Base-by-base conservation (phyloP, 495 filamentous ascomycete species). In the Beverwykella pulmonaria region DNA sequence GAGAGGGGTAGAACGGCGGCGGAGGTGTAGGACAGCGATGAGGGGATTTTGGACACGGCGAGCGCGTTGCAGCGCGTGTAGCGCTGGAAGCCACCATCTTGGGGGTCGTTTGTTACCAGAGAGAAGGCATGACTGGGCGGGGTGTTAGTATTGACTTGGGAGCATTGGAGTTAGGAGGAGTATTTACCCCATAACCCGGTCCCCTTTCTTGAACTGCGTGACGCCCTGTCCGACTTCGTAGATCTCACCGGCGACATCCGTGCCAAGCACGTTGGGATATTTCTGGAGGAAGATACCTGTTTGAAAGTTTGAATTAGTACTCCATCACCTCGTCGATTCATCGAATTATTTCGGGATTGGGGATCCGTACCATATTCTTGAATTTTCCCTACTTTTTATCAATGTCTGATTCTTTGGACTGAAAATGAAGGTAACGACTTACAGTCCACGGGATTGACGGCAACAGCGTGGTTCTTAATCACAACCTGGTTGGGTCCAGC, bases 1-100 rank as follows among this genome's bases (percentile, higher is more conserved):
- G 79, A 79, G 14, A 88, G 76, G 0, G 84, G 85, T 6, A 88
- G 63, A 19, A 83, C 84, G 25, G 71, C 67, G 10, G 80, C 86
- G 4, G 79, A 47, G 25, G 77, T 75, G 65, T 79, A 86, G 17
- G 76, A 67, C 12, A 88, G 32, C 0, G 53, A 67, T 14, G 77
- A 73, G 0, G 86, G 86, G 25, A 88, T 81, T 0, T 63, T 56
- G 3, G 79, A 77, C 9, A 79, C 66, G n/a, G 81, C 61, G 48
- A 63, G 73, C 2, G 69, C 68, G 5, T 70, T 64, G 12, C 79
- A 61, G 26, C 82, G 49, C 19, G 78, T 74, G 70, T 84, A 87
- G 17, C 73, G 65, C 61, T 84, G 83, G 72, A 86, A 87, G 4
- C 65, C 80, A 49, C 72, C 74, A 48, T 78, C 44, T 8, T 67